Evolutionary conservation across 2,329 filamentous ascomycete genomes (phyloP), one percentile per base, ranked within the genome.

Genomic region (Claviceps sorghi): DNA sequence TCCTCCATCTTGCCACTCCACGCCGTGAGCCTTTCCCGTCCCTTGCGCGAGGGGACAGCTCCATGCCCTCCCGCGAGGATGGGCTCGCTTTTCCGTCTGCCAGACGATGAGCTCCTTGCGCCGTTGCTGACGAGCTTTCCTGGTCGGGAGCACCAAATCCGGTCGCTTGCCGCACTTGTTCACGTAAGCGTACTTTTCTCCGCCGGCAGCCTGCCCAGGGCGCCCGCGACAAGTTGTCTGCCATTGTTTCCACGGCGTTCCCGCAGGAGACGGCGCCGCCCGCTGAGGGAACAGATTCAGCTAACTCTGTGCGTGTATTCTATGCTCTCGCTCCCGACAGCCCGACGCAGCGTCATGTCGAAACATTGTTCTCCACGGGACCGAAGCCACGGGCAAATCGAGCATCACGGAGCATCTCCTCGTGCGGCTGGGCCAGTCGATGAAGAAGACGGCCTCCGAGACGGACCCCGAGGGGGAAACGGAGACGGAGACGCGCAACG

Each of bases 341-440:
- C 78, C 81, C 22, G 67, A 71, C 47, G 74, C 83, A n/a, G 83
- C 86, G 32, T 83, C 80, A 53, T 86, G 85, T 53, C 73, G 80
- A 11, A 86, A 86, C 55, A 66, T 96, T 11, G 81, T 96, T 22
- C 67, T 94, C 48, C 83, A 97, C 65, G 93, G 93, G 49, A 80
- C 89, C 32, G 83, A 90, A 61, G 84, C 88, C 2, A 95, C 90
- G 0, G 91, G 89, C 42, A 97, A 97, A 70, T 87, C 82, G 34
- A 78, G 79, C 48, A 76, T 95, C 49, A 73, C 84, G 3, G 73
- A 74, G 53, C 73, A 76, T 3, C 75, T 69, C 22, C 60, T 70
- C 40, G 53, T 54, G 26, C 50, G 55, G 9, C 53, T 69, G 10
- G 57, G 58, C 29, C 50, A 58, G 34, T 54, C 56, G 41, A 47